phyloP scores from a whole-genome alignment of 805 yeast species.

The Candida piceae region DNA sequence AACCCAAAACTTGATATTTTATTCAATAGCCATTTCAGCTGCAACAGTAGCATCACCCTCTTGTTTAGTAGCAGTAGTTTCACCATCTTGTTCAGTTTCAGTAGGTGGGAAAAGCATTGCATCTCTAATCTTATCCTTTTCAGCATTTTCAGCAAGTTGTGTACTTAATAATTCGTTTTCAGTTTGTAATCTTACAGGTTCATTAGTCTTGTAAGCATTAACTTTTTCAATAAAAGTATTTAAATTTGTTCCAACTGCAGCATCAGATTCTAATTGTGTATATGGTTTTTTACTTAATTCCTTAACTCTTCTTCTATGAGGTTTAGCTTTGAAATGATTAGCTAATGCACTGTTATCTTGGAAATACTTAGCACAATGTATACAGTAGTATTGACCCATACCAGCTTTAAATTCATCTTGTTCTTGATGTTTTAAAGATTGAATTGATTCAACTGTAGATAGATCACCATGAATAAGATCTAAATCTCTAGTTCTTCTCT shows the following conservation, averaged over 20 bases:
- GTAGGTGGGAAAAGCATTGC: constrained; percentile 24
- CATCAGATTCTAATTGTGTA: constrained; percentile 82
- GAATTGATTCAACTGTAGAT: constrained; percentile 55
- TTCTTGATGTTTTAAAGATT: constrained; percentile 69
- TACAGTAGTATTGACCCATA: constrained; percentile 88
- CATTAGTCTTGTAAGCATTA: constrained; percentile 48
- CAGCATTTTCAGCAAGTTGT: constrained; percentile 27
- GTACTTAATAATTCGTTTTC: constrained; percentile 31
- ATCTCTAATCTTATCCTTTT: constrained; percentile 26
- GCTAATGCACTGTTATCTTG: constrained; percentile 71
- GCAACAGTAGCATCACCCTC: background rate
- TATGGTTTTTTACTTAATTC: constrained; percentile 76
- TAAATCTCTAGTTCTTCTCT: constrained; percentile 77
- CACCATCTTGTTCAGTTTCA: constrained; percentile 12
- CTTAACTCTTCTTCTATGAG: constrained; percentile 83
- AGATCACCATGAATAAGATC: constrained; percentile 81
- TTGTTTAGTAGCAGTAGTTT: background rate
- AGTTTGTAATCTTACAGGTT: constrained; percentile 40
- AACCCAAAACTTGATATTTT: too few species aligned
- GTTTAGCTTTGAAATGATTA: constrained; percentile 68
- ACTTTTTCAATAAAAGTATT: constrained; percentile 60
- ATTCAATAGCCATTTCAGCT: background rate
- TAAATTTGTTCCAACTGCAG: constrained; percentile 80
- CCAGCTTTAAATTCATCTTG: constrained; percentile 91
- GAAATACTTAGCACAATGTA: constrained; percentile 90